Percentiles rank a stretch among this genome's conserved stretches.
These are phyloP conservation scores for Pleurotus citrinopileatus DNA, from an alignment of 768 basidiomycete genomes.

Conservation along the genomic window DNA sequence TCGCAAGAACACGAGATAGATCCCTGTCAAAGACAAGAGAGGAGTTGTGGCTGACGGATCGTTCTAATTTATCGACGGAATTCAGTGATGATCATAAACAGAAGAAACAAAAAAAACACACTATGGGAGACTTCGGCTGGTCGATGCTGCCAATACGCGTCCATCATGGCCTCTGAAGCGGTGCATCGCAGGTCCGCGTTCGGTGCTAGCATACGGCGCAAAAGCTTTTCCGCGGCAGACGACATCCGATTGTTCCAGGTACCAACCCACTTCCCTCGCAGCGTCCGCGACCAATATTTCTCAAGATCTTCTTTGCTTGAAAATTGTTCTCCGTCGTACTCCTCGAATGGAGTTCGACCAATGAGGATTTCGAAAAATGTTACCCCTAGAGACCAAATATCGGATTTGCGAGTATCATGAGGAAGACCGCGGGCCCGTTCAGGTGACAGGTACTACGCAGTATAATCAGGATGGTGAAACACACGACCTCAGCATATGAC, in stretches of 20 bases:
- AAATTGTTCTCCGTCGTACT: constrained; percentile 77
- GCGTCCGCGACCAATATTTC: constrained; percentile 85
- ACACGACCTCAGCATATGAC: constrained; percentile 11
- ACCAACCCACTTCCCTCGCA: constrained; percentile 86
- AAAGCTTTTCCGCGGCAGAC: constrained; percentile 56
- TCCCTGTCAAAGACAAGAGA: constrained; percentile 52
- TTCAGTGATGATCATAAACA: neutral
- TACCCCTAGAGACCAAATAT: constrained; percentile 81
- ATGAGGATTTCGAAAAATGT: constrained; percentile 94
- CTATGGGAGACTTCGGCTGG: constrained; percentile 34
- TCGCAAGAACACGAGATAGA: constrained; percentile 33
- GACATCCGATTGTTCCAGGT: constrained; percentile 63
- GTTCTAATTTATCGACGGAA: constrained; percentile 30
- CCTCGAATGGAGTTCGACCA: constrained; percentile 90
- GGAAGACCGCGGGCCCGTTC: constrained; percentile 84
- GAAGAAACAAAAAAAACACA: constrained; percentile 24
- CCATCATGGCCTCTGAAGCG: constrained; percentile 59
- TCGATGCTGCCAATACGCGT: constrained; percentile 60
- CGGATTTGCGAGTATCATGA: constrained; percentile 93
- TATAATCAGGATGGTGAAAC: neutral
- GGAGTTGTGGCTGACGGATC: constrained; percentile 45
- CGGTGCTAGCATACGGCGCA: constrained; percentile 77
- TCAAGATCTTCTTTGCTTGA: constrained; percentile 77
- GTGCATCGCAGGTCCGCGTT: constrained; percentile 81
- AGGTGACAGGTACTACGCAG: constrained; percentile 84